phyloP scores from a whole-genome alignment of 2,329 filamentous ascomycete species.

The Volutella citrinella region DNA sequence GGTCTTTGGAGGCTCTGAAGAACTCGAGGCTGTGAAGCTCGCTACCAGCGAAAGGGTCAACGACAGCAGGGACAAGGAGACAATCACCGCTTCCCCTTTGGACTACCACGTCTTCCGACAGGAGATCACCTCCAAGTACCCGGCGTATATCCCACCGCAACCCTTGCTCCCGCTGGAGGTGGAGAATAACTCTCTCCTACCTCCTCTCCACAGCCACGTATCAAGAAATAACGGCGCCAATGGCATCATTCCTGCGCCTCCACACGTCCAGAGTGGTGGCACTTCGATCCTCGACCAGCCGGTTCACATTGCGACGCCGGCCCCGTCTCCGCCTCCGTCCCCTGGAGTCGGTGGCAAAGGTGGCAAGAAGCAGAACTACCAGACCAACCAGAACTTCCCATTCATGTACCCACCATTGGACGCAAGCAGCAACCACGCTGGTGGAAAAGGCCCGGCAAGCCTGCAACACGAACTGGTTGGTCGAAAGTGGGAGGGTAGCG shows the following conservation, averaged over 20 bases:
- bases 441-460: constrained; percentile 81
- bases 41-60: constrained; percentile 61
- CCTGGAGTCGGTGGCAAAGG: constrained; percentile 84
- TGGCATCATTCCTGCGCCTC: constrained; percentile 57
- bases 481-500: constrained; percentile 87
- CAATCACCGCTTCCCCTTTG: constrained; percentile 88
- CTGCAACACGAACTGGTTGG: constrained; percentile 78
- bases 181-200: constrained; percentile 87
- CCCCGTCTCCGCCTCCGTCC: constrained; percentile 91
- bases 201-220: constrained; percentile 75
- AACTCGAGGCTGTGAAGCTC: constrained; percentile 71
- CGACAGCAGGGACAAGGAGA: constrained; percentile 64
- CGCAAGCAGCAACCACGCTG: constrained; percentile 81
- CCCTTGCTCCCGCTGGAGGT: constrained; percentile 81
- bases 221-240: constrained; percentile 58
- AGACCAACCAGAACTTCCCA: constrained; percentile 97
- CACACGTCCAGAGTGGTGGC: constrained; percentile 54
- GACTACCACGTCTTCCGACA: constrained; percentile 97
- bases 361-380: constrained; percentile 98
- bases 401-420: constrained; percentile 96
- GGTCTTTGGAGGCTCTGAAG: constrained; percentile 74
- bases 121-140: constrained; percentile 97
- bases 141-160: constrained; percentile 87
- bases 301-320: constrained; percentile 97
- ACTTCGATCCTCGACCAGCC: constrained; percentile 90